Conservation (phyloP, 805 yeast genomes). For the Ogataea paraovalis region DNA sequence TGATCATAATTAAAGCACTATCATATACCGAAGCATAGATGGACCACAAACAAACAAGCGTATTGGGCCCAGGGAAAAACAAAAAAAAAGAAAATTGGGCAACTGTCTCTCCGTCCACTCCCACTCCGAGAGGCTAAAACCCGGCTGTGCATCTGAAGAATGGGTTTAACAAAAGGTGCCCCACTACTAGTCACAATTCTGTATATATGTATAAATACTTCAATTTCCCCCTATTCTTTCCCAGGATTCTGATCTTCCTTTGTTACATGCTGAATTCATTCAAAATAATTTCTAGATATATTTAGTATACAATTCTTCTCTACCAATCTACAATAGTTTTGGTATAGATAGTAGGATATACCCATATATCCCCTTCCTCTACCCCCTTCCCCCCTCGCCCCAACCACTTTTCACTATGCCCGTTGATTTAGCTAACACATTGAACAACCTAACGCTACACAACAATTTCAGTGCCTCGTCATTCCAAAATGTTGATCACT, state of each 20-base stretch:
- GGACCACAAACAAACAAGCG: too few species aligned
- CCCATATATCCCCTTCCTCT: too few species aligned
- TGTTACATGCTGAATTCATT: too few species aligned
- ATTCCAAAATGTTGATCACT: slow-evolving; percentile 29
- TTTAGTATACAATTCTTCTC: not conserved
- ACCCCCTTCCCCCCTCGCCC: not conserved
- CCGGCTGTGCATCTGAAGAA: too few species aligned
- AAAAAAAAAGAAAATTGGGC: too few species aligned
- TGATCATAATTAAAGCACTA: too few species aligned
- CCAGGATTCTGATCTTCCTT: too few species aligned
- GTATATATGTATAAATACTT: not conserved
- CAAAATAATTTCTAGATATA: too few species aligned
- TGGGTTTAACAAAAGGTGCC: too few species aligned
- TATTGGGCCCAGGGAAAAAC: too few species aligned
- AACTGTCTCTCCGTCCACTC: not conserved
- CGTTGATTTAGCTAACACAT: not conserved
- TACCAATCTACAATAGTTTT: not conserved
- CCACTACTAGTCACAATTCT: not conserved
- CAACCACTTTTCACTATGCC: not conserved
- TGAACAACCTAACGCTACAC: slow-evolving; percentile 28
- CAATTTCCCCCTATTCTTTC: not conserved
- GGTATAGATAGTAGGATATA: not conserved
- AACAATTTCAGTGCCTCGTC: slow-evolving; percentile 34
- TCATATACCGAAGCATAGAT: too few species aligned
- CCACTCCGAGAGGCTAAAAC: not conserved